Evolutionary conservation across 768 basidiomycete species (phyloP).

Genomic region (Phlegmacium glaucopus): DNA sequence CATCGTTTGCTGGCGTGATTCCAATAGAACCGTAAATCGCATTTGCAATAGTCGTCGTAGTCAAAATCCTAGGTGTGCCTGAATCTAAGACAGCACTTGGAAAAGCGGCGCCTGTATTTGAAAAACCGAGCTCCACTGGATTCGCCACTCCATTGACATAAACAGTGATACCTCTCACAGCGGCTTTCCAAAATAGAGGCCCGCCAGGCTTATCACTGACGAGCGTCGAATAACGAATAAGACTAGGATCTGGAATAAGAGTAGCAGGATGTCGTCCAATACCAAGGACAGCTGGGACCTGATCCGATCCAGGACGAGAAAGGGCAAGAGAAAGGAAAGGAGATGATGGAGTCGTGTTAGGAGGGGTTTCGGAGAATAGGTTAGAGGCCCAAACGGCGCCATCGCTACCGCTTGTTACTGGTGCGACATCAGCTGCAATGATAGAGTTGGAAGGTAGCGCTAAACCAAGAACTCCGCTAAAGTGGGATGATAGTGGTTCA

Average conservation of each 20-base stretch:
- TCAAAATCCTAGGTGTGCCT: conserved; percentile 65
- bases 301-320: conserved; percentile 59
- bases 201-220: conserved; percentile 37
- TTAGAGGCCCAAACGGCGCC: conserved; percentile 70
- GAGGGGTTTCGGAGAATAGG: conserved; percentile 64
- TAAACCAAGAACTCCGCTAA: conserved; percentile 71
- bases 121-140: conserved; percentile 37
- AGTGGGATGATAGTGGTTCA: conserved; percentile 57
- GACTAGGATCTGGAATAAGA: conserved; percentile 50
- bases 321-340: conserved; percentile 70
- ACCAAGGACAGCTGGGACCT: conserved; percentile 57
- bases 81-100: conserved; percentile 74
- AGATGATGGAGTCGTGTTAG: conserved; percentile 45
- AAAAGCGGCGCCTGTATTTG: conserved; percentile 36
- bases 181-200: conserved; percentile 63
- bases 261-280: conserved; percentile 63
- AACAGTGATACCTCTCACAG: conserved; percentile 55
- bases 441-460: conserved; percentile 71
- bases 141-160: conserved; percentile 45
- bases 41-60: conserved; percentile 59
- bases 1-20: conserved; percentile 53
- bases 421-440: conserved; percentile 50
- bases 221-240: conserved; percentile 47
- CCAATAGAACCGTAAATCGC: conserved; percentile 77
- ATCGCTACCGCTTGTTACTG: conserved; percentile 48